Evolutionary conservation across 164 flowering plant genomes (phyloP), one percentile per base, ranked within the genome.

Genomic region (Platanus orientalis): DNA sequence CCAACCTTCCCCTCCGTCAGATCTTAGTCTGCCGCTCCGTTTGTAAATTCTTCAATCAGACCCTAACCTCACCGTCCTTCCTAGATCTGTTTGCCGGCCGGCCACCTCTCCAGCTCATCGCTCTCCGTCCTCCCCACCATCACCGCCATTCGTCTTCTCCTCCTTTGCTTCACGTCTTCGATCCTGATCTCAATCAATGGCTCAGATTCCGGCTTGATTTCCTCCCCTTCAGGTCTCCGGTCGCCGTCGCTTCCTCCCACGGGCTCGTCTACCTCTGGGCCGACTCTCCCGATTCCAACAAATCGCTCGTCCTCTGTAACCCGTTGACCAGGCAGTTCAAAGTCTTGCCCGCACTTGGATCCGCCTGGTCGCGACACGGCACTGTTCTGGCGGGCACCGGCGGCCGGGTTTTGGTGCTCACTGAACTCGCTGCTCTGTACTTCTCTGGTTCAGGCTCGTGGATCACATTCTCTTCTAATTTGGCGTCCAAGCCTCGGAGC

Each of bases 351-450:
- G 86, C 73, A 55, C 84, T 93, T 5, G 98, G 97, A 25, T 90
- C 98, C 25, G 98, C 98, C 29, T 93, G 98, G 98, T 84, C 87
- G 10, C 77, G 86, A n/a, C 98, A 93, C 65, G 98, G 98, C 14
- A 80, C 94, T 14, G 94, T 90, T 26, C 64, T 93, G 0, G 84
- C 78, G 24, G 84, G 81, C 56, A 65, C 84, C 0, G 68, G 40
- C 13, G 69, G 69, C 61, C 74, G 77, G 20, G 95, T 89, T 30
- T 61, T 93, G 64, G 92, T 93, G 6, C 80, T 93, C 25, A 78
- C 88, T 7, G 92, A 93, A 66, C 89, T 90, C 34, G 97, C 91
- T 4, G 80, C 84, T 0, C 78, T 93, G 14, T 87, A 74, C 61
- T 84, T 72, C 64, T 73, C 86, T 11, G 77, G 64, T 7, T 34